phyloP scores from a whole-genome alignment of 441 rosid genomes.

The Gossypium davidsonii region DNA sequence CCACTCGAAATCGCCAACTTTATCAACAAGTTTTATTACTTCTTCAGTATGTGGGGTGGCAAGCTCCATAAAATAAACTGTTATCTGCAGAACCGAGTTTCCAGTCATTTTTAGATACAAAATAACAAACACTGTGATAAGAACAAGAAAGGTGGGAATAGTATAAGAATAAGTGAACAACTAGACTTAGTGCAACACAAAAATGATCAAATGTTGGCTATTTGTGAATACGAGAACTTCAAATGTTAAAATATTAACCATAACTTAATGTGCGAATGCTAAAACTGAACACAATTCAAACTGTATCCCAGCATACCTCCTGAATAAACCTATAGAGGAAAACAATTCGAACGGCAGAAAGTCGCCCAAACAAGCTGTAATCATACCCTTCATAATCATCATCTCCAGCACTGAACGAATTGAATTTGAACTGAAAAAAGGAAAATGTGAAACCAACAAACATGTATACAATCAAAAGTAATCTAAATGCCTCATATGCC shows the following conservation, averaged over 20 bases:
- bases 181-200: background rate
- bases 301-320: slow-evolving; percentile 61
- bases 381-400: slow-evolving; percentile 97
- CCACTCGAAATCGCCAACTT: slow-evolving; percentile 99
- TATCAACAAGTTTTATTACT: slow-evolving; percentile 93
- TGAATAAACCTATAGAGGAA: slow-evolving; percentile 96
- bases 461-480: slow-evolving; percentile 3
- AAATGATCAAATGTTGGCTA: background rate
- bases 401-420: slow-evolving; percentile 86
- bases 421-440: slow-evolving; percentile 76
- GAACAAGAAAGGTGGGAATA: background rate
- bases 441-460: slow-evolving; percentile 13
- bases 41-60: slow-evolving; percentile 94
- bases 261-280: background rate
- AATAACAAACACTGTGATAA: slow-evolving; percentile 5
- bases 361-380: slow-evolving; percentile 84
- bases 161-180: background rate
- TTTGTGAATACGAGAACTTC: background rate
- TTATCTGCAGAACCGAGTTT: slow-evolving; percentile 50
- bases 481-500: slow-evolving; percentile 15
- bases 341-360: slow-evolving; percentile 93
- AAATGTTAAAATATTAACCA: background rate
- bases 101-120: slow-evolving; percentile 14
- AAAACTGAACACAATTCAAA: slow-evolving; percentile 4
- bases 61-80: slow-evolving; percentile 92